Evolutionary conservation across 441 rosid genomes (phyloP), one percentile per base, ranked within the genome.

Genomic region (Jatropha multifida): DNA sequence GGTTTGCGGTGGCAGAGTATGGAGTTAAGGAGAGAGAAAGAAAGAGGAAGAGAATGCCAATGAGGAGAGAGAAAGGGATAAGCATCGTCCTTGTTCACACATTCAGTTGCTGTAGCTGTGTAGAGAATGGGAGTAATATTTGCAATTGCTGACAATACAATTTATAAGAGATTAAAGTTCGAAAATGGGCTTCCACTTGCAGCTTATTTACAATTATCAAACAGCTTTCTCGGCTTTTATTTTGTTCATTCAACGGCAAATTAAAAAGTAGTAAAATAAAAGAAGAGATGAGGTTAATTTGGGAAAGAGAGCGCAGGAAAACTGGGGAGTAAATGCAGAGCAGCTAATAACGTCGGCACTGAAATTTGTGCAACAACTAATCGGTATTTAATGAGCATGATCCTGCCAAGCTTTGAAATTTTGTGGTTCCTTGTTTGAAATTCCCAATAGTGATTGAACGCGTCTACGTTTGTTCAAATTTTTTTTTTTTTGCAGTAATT

Each of bases 1-100:
- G 42, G 1, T 48, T 37, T 23, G 70, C 77, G 8, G 74, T 23
- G 58, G 69, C 79, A 79, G 80, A 61, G 83, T 46, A 51, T 74
- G 48, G 64, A 15, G 42, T 7, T 42, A 41, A 13, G 17, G 63
- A 48, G 69, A 65, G 40, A 46, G 77, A 59, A 77, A 80, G 55
- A 63, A 77, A 13, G 81, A 83, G 15, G 48, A 73, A 77, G 74
- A 74, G 49, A 27, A 77, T 65, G 8, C 0, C 6, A 32, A 68
- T 8, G 52, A 81, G 49, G 55, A 75, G 59, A 68, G 73, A 73
- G 64, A 26, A 2, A 0, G 27, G 26, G 5, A 18, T 62, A 42
- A 20, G 26, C 75, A 71, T 52, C 5, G 59, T 17, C 20, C 12
- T 58, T 61, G 42, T 42, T 10, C 18, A 51, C 3, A 32, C 12